Evolutionary conservation across 352 stramenopile genomes (phyloP).

Genomic region (Thraustochytrium sp.): DNA sequence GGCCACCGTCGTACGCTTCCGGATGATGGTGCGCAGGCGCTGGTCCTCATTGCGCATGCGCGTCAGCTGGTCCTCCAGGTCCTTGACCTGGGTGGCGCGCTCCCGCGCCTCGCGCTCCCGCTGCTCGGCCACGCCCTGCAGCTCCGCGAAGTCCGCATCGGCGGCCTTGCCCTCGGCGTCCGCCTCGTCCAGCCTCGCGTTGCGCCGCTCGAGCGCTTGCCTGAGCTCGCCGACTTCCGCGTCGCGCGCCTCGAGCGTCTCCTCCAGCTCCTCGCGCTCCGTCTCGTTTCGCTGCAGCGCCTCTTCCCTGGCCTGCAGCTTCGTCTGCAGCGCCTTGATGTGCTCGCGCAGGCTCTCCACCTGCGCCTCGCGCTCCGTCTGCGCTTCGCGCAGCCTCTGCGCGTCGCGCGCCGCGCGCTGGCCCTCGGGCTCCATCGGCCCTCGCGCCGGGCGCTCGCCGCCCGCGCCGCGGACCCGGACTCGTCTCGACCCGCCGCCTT

Average conservation of each 20-base stretch:
- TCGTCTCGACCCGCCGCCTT: not conserved
- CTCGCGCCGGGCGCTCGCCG: too few relatives aligned
- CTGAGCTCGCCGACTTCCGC: not conserved
- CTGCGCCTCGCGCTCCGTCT: not conserved
- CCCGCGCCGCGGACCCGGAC: not conserved
- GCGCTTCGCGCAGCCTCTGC: not conserved
- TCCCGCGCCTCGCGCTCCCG: not conserved
- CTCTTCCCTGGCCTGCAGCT: not conserved
- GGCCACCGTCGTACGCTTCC: not conserved
- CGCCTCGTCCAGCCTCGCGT: not conserved
- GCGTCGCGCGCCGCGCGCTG: not conserved
- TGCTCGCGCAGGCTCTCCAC: not conserved
- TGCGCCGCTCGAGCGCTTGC: not conserved
- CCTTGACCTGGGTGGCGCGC: not conserved
- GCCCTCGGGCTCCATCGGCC: not conserved
- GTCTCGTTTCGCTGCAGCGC: not conserved
- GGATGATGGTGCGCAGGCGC: not conserved
- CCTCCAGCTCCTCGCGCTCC: not conserved
- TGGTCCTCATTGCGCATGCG: not conserved
- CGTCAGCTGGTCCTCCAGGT: not conserved
- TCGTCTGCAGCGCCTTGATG: not conserved
- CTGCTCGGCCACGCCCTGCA: not conserved
- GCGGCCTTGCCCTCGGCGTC: not conserved
- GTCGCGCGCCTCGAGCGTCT: not conserved
- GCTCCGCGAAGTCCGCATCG: not conserved